These are phyloP conservation scores for Pichia insulana DNA, from an alignment of 805 yeast genomes.

Conservation along the genomic window DNA sequence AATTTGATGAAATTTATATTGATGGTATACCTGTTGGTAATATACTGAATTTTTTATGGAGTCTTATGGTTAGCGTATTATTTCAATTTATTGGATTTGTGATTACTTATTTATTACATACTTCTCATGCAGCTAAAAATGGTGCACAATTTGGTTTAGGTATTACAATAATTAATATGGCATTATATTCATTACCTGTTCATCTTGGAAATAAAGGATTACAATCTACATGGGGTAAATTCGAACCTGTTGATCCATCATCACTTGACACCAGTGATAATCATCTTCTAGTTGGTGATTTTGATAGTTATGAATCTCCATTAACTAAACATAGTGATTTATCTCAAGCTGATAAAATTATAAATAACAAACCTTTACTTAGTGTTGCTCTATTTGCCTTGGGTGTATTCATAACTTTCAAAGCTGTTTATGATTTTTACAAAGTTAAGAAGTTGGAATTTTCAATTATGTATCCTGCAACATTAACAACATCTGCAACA, in stretches of 20 bases:
- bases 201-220: conserved; percentile 14
- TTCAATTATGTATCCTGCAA: conserved; percentile 31
- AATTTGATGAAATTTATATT: conserved; percentile 83
- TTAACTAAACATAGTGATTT: conserved; percentile 11
- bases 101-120: conserved; percentile 81
- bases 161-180: conserved; percentile 67
- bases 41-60: conserved; percentile 84
- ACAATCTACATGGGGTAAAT: conserved; percentile 24
- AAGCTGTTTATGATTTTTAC: conserved; percentile 63
- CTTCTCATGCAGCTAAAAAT: conserved; percentile 94
- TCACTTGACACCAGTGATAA: conserved; percentile 34
- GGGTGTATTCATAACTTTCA: conserved; percentile 58
- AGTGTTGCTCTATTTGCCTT: conserved; percentile 43
- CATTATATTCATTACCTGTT: conserved; percentile 46
- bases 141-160: conserved; percentile 94
- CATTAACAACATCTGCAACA: not conserved
- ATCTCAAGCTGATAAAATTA: not conserved
- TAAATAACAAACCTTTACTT: conserved; percentile 2
- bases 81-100: conserved; percentile 93
- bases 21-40: conserved; percentile 96
- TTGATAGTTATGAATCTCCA: conserved; percentile 22
- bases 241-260: conserved; percentile 52
- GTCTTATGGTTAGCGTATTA: conserved; percentile 75
- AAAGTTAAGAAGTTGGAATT: conserved; percentile 72
- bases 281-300: conserved; percentile 16